These are phyloP conservation scores for Aspergillus luchuensis DNA, from an alignment of 2,329 filamentous ascomycete species.

Conservation along the genomic window DNA sequence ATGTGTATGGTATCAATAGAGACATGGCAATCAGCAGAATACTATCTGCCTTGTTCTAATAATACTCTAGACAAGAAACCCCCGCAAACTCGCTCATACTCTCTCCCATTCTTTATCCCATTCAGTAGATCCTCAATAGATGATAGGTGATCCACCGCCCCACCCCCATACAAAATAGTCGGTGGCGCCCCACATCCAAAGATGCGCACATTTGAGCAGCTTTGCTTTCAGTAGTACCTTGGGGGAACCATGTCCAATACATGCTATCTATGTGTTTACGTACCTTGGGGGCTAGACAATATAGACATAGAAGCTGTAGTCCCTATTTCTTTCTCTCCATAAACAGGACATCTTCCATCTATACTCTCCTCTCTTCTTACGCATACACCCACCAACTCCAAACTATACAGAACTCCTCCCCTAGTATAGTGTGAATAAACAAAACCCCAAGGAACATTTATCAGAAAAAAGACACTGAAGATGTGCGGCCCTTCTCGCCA, in stretches of 20 bases:
- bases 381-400: not conserved
- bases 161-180: not conserved
- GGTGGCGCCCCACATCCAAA: not conserved
- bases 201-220: constrained; percentile 30
- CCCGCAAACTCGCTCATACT: not conserved
- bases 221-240: constrained; percentile 15
- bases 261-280: not conserved
- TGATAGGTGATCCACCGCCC: not conserved
- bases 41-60: too few relatives aligned
- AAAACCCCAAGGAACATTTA: not conserved
- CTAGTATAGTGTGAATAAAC: too few relatives aligned
- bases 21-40: too few relatives aligned
- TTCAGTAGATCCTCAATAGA: too few relatives aligned
- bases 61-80: not conserved
- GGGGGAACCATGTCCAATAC: constrained; percentile 1
- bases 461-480: constrained; percentile 31
- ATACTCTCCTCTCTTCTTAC: not conserved
- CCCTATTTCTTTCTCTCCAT: not conserved
- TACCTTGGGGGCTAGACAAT: constrained; percentile 1
- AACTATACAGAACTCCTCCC: too few relatives aligned
- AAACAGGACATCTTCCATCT: not conserved
- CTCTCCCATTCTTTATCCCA: not conserved
- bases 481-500: constrained; percentile 56
- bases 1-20: not conserved
- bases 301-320: not conserved